Conservation (phyloP, 257 asterid species). For the Anisodus acutangulus region DNA sequence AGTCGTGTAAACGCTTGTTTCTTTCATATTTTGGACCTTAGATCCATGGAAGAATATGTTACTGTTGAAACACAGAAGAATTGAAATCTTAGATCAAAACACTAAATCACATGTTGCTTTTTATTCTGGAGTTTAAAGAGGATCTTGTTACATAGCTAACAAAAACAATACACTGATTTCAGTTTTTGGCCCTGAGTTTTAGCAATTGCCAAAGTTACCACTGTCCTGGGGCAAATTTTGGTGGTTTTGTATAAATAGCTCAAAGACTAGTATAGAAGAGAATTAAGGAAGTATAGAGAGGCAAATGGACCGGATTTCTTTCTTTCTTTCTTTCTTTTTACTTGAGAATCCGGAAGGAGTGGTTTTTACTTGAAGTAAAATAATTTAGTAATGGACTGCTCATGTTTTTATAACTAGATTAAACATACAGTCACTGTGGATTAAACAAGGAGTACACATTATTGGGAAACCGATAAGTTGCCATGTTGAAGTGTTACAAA, state of each 20-base stretch:
- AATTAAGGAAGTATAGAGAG: neutral
- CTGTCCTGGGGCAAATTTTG: neutral
- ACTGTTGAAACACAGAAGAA: no score
- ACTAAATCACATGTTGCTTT: no score
- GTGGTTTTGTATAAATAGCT: neutral
- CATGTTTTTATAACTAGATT: neutral
- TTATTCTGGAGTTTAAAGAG: neutral
- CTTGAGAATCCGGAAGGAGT: no score
- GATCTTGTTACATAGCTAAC: neutral
- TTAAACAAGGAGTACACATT: no score
- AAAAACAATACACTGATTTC: neutral
- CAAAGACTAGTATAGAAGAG: neutral
- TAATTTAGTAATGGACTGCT: neutral
- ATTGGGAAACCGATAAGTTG: neutral
- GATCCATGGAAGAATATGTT: no score
- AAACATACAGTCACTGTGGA: no score
- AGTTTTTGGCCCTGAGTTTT: neutral
- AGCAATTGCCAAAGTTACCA: neutral
- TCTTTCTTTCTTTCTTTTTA: no score
- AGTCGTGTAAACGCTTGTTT: no score
- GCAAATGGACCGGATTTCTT: no score
- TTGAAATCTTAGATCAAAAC: no score
- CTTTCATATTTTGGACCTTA: no score
- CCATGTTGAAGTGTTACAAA: neutral
- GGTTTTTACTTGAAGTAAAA: neutral